phyloP scores from a whole-genome alignment of 176 grass and related monocot species.

The Pontederia paniculata region DNA sequence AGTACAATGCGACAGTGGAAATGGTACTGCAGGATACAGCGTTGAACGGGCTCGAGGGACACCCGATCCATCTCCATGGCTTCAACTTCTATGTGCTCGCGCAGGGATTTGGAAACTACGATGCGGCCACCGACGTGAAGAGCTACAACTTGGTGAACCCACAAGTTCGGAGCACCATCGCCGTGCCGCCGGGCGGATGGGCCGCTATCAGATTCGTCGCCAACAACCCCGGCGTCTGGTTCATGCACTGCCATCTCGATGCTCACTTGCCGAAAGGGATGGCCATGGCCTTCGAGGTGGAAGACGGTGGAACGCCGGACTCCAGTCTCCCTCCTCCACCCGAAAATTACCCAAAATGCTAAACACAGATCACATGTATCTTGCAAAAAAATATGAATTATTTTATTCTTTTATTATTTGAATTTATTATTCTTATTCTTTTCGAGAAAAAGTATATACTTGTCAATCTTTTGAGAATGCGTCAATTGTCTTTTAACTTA shows the following conservation, averaged over 20 bases:
- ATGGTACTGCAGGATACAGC: constrained; percentile 27
- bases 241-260: constrained; percentile 26
- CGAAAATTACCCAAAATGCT: neutral
- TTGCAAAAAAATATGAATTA: too few relatives aligned
- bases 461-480: too few relatives aligned
- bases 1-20: constrained; percentile 24
- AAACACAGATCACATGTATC: too few relatives aligned
- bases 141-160: neutral
- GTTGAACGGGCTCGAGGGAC: neutral
- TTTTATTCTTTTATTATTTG: too few relatives aligned
- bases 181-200: constrained; percentile 11
- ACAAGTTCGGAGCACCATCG: constrained; percentile 16
- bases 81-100: constrained; percentile 10
- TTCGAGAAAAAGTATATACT: too few relatives aligned
- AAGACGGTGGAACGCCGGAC: constrained; percentile 17
- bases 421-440: too few relatives aligned
- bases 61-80: constrained; percentile 1
- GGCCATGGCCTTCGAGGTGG: constrained; percentile 17
- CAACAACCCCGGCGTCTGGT: constrained; percentile 20
- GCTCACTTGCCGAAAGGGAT: constrained; percentile 19
- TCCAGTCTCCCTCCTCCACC: constrained; percentile 15
- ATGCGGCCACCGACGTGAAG: neutral
- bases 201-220: constrained; percentile 10
- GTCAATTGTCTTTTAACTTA: too few relatives aligned
- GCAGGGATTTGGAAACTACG: neutral